phyloP scores from a whole-genome alignment of 129 eudicot species.

The Calendula officinalis region DNA sequence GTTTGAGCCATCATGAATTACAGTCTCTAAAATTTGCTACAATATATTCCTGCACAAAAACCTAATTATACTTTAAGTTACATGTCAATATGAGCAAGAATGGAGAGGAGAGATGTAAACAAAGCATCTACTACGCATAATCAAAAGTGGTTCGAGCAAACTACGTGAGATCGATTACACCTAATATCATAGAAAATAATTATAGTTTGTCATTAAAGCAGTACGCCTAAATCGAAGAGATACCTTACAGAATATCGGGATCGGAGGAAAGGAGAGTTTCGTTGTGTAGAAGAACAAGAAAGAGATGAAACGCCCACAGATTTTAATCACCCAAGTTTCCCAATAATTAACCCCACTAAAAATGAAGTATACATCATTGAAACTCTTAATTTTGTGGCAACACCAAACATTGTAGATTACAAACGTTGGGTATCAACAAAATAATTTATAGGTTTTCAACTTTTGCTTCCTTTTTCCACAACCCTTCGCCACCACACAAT shows the following conservation, averaged over 20 bases:
- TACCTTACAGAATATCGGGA: slow-evolving; percentile 14
- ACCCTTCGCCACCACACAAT: neutral
- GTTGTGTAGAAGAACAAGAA: neutral
- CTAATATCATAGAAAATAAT: neutral
- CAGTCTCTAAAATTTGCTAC: neutral
- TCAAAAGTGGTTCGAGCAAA: slow-evolving; percentile 7
- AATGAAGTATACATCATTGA: no score
- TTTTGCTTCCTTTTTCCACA: slow-evolving; percentile 3
- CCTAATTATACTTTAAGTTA: neutral
- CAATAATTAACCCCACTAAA: no score
- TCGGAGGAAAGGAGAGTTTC: neutral
- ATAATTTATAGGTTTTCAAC: neutral
- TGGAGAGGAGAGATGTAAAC: no score
- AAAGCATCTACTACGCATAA: neutral
- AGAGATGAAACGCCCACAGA: no score
- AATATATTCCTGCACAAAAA: neutral
- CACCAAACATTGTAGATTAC: no score
- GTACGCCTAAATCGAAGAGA: neutral
- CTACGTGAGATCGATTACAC: neutral
- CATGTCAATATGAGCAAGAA: no score
- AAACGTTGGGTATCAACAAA: no score
- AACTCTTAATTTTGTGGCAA: no score
- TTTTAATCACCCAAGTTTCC: no score
- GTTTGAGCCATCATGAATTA: neutral
- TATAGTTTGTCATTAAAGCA: neutral